Base-by-base conservation (phyloP, 257 asterid genomes). In the Gentiana macrophylla region DNA sequence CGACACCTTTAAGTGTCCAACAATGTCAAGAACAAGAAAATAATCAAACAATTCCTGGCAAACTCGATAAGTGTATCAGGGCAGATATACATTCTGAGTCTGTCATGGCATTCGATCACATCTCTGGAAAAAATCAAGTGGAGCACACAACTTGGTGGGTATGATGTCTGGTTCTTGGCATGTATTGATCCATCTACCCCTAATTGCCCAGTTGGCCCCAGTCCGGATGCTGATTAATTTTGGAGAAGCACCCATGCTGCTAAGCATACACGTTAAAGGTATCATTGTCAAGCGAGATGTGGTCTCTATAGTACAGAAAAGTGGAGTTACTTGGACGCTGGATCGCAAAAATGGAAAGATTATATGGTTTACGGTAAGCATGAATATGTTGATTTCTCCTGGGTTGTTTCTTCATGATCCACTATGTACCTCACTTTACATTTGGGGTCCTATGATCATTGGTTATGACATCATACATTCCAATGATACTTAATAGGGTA, bases 111-210 rank as follows among this genome's bases (percentile, higher is more conserved):
- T 61, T 80, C 50, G 73, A 80, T 45, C 34, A 74, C 72, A 56
- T 50, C 35, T 61, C 70, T 0, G 83, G 79, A 0, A 1, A 33
- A 53, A 59, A 77, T 80, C 53, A 15, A 50, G 58, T 80, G 86
- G 86, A 71, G 2, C 49, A 67, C 52, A 59, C 86, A 74, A 66
- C 77, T 80, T 11, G 83, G 81, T 50, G 86, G 86, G 5, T 80
- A 80, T 35, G 83, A 78, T 48, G 72, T 78, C 38, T 74, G 63
- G 70, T 57, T 67, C 41, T 0, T 44, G 0, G 74, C 70, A 1
- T 78, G 84, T 13, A 12, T 12, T 4, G 34, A 56, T 37, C 48
- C 64, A 6, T 43, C 71, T 8, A 58, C 54, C 43, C 74, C 80
- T 0, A 54, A 63, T 36, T 71, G 80, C 64, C 80, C 78, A 1